These are phyloP conservation scores for Amylostereum chailletii DNA, from an alignment of 1,284 basidiomycete genomes.

Conservation along the genomic window DNA sequence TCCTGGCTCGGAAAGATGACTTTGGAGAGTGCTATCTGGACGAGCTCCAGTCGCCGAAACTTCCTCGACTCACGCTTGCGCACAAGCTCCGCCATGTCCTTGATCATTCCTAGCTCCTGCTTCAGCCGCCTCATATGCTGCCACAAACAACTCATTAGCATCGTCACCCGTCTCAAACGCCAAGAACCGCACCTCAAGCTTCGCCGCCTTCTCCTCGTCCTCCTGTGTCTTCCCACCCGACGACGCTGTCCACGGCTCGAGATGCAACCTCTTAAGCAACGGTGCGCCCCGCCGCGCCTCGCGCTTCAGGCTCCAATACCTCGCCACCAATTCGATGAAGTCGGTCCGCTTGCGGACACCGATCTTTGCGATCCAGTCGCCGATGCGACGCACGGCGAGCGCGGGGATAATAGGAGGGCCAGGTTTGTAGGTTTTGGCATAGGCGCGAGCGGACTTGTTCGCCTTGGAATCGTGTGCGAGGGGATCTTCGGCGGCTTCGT, in stretches of 20 bases:
- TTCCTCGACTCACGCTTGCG: constrained; percentile 84
- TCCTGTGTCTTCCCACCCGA: constrained; percentile 58
- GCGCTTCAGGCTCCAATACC: constrained; percentile 96
- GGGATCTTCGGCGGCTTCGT: constrained; percentile 21
- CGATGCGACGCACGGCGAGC: constrained; percentile 68
- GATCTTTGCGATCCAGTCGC: constrained; percentile 72
- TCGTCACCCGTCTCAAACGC: background rate
- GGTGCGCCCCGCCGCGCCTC: constrained; percentile 92
- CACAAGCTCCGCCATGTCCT: constrained; percentile 63
- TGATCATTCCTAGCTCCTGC: constrained; percentile 72
- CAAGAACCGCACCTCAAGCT: constrained; percentile 58
- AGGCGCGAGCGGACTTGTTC: constrained; percentile 70
- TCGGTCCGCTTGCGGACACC: constrained; percentile 70
- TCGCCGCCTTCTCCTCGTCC: constrained; percentile 79
- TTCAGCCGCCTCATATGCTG: constrained; percentile 68
- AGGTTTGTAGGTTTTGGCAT: constrained; percentile 73
- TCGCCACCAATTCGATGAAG: constrained; percentile 74
- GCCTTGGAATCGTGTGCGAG: constrained; percentile 26
- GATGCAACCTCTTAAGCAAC: constrained; percentile 85
- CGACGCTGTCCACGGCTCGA: constrained; percentile 95
- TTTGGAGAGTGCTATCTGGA: constrained; percentile 60
- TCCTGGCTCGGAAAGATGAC: constrained; percentile 64
- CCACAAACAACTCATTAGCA: constrained; percentile 6
- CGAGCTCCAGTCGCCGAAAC: constrained; percentile 60
- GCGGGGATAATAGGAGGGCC: constrained; percentile 72